A percentile compares a stretch with the other conserved stretches of the same genome.
phyloP scores from a whole-genome alignment of 768 basidiomycete species.

The Suillus clintonianus region DNA sequence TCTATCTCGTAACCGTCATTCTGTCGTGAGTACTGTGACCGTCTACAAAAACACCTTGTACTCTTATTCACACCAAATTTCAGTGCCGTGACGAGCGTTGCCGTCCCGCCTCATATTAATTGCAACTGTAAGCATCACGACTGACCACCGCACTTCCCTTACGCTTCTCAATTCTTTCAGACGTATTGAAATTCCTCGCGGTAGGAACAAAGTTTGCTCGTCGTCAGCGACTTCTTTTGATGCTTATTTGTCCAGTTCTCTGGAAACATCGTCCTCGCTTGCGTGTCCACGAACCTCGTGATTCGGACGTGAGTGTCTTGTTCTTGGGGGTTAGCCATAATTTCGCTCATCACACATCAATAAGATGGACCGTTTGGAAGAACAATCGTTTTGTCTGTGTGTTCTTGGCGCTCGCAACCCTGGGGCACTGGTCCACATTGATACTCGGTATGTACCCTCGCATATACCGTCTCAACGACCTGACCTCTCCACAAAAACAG shows the following conservation, averaged over 20 bases:
- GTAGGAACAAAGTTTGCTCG: slow-evolving; percentile 9
- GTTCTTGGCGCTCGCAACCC: slow-evolving; percentile 10
- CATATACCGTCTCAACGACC: neutral
- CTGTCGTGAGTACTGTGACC: slow-evolving; percentile 13
- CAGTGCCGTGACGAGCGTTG: neutral
- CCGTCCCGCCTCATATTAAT: neutral
- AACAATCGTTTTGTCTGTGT: slow-evolving; percentile 14
- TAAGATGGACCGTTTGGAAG: slow-evolving; percentile 32
- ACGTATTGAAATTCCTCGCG: neutral
- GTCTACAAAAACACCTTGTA: neutral
- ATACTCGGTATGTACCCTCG: slow-evolving; percentile 10
- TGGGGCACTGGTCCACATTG: slow-evolving; percentile 26
- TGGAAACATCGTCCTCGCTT: slow-evolving; percentile 17
- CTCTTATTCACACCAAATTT: slow-evolving; percentile 3
- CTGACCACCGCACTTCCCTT: neutral
- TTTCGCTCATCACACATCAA: neutral
- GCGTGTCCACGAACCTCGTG: slow-evolving; percentile 26
- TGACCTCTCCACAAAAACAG: slow-evolving; percentile 10
- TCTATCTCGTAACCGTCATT: slow-evolving; percentile 16
- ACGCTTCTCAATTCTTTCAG: slow-evolving; percentile 11
- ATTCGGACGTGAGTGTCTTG: slow-evolving; percentile 26
- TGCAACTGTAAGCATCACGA: slow-evolving; percentile 22
- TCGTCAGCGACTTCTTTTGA: neutral
- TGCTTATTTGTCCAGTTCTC: slow-evolving; percentile 7
- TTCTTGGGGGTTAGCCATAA: neutral